Conservation (phyloP, 345 rosid genomes). For the Corymbia maculata region DNA sequence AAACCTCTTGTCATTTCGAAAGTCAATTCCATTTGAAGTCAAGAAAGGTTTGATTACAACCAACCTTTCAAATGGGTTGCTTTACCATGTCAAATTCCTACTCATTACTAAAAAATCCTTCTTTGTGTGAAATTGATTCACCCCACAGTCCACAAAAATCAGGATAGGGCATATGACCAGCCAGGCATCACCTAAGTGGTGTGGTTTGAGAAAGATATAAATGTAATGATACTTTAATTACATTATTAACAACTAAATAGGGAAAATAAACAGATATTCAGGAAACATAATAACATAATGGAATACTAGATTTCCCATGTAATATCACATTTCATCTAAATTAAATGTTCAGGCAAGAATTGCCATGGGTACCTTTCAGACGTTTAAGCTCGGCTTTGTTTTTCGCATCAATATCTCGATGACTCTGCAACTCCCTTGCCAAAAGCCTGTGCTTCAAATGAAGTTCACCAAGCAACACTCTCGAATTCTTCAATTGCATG, state of each 20-base stretch:
- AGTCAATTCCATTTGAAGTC: not conserved
- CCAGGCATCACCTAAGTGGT: not conserved
- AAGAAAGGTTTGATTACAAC: not conserved
- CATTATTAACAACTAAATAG: not conserved
- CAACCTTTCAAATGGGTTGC: not conserved
- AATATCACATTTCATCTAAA: not conserved
- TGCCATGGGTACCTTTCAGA: conserved; percentile 46
- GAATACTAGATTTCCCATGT: not conserved
- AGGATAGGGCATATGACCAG: not conserved
- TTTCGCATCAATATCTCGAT: conserved; percentile 54
- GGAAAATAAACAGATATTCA: not conserved
- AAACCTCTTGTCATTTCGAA: not conserved
- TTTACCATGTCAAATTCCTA: not conserved
- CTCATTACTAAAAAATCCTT: not conserved
- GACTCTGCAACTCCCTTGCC: conserved; percentile 50
- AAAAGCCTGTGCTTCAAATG: conserved; percentile 60
- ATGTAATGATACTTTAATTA: not conserved
- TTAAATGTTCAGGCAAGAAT: not conserved
- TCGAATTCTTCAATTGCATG: conserved; percentile 52
- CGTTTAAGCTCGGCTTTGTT: conserved; percentile 54
- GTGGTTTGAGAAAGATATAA: not conserved
- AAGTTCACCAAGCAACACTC: conserved; percentile 51
- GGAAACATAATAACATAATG: not conserved
- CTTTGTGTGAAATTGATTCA: not conserved
- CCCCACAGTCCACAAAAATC: not conserved